phyloP scores from a whole-genome alignment of 2,329 filamentous ascomycete species.

The Lachnellula subtilissima region DNA sequence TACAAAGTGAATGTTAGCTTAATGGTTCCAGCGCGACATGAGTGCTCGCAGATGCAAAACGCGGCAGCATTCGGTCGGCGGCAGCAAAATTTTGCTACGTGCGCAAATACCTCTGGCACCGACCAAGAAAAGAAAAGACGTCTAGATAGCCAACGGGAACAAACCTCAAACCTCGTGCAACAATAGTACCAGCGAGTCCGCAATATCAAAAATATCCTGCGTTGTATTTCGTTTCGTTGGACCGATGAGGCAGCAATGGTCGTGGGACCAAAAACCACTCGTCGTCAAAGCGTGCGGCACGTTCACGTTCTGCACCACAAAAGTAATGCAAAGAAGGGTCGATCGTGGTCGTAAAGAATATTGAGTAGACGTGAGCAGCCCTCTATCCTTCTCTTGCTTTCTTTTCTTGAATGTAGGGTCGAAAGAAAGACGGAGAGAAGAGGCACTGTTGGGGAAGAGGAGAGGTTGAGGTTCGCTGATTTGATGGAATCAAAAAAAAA shows the following conservation, averaged over 20 bases:
- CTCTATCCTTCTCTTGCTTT: no score
- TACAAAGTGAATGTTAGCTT: conserved; percentile 18
- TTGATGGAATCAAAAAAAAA: neutral
- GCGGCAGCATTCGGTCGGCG: conserved; percentile 1
- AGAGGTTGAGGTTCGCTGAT: neutral
- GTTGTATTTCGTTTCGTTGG: conserved; percentile 7
- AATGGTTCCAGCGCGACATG: conserved; percentile 6
- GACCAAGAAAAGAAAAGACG: conserved; percentile 6
- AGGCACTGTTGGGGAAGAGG: neutral
- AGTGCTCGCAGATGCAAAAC: conserved; percentile 4
- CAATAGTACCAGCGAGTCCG: conserved; percentile 10
- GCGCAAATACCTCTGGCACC: conserved; percentile 16
- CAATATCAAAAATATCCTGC: conserved; percentile 6
- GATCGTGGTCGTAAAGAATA: conserved; percentile 3
- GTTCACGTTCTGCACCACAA: conserved; percentile 16
- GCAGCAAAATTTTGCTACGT: conserved; percentile 8
- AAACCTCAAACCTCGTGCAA: conserved; percentile 17
- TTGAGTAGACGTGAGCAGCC: conserved; percentile 2
- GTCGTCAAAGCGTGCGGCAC: conserved; percentile 18
- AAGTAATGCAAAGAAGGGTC: neutral
- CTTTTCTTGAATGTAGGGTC: neutral
- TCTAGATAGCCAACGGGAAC: conserved; percentile 5
- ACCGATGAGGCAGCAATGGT: conserved; percentile 14
- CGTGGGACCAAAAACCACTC: conserved; percentile 4
- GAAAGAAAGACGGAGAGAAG: neutral